Evolutionary conservation across 1,284 basidiomycete species (phyloP), one percentile per base, ranked within the genome.

Genomic region (Ustilago shanxiensis): DNA sequence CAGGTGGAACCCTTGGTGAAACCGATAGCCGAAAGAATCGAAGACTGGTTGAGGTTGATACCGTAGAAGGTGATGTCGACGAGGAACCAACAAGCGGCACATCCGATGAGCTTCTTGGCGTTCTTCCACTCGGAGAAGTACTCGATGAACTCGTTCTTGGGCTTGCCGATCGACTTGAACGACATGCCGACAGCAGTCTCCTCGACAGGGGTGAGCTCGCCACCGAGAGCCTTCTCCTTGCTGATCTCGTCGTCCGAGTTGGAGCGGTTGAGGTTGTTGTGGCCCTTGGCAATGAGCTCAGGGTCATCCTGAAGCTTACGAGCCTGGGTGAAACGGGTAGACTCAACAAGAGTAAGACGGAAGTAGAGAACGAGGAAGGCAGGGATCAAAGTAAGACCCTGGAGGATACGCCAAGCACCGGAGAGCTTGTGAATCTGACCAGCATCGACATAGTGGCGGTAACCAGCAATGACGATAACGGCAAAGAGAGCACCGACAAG

Each of bases 321-420:
- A 14, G 94, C 93, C 91, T 95, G 93, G 67, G 93, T 95, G 89
- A 93, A 95, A 79, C 93, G 92, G 39, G 93, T 82, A 16, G 88
- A 89, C 82, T 88, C 88, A 69, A 88, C 79, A 44, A 83, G 72
- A 68, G 84, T 86, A 52, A 87, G 82, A 60, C 86, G 88, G 87
- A 88, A 89, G 87, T 89, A 89, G 70, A 90, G 87, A 35, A 87
- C 70, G 54, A 83, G 81, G 66, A 81, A 74, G 60, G 79, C 73
- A 47, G 74, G 77, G 65, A 79, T 65, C 52, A 81, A 70, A 51
- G 83, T 80, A 22, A 84, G 72, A 22, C 87, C 80, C 55, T 88
- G 88, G 65, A 83, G 74, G 69, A 83, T 82, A 53, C 80, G 71
- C 80, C 80, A 83, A 20, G 80, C 82, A 44, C 82, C 82, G 28